Percentiles rank a stretch among this genome's conserved stretches.
Conservation (phyloP, 108 stramenopile species). For the Skeletonema potamos region DNA sequence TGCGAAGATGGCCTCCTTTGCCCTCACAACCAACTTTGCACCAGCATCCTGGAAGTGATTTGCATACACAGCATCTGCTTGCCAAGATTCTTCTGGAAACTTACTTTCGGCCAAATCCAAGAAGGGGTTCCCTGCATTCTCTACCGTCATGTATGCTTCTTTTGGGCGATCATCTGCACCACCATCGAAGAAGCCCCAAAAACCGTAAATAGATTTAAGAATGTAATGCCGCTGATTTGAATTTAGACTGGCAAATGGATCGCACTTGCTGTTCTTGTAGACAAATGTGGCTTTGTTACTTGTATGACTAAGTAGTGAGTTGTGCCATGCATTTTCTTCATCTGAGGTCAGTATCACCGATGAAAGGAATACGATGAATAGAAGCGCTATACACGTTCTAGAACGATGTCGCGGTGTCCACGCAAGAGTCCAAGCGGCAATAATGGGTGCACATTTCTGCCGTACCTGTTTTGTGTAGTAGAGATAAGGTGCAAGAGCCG, state of each 20-base stretch:
- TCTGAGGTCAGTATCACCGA: constrained; percentile 8
- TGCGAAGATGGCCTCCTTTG: constrained; percentile 72
- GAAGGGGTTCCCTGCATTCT: constrained; percentile 43
- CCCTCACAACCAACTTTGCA: constrained; percentile 60
- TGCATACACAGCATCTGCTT: constrained; percentile 85
- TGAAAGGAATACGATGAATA: constrained; percentile 19
- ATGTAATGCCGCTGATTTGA: constrained; percentile 19
- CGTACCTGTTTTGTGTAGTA: background rate
- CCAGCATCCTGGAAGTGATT: constrained; percentile 81
- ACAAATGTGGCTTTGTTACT: background rate
- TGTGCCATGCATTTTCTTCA: constrained; percentile 14
- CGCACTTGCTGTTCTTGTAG: constrained; percentile 10
- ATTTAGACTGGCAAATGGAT: constrained; percentile 16
- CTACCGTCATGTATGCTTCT: constrained; percentile 51
- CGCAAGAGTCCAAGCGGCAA: constrained; percentile 7
- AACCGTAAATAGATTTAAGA: constrained; percentile 35
- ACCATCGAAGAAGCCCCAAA: constrained; percentile 84
- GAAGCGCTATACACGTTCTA: constrained; percentile 14
- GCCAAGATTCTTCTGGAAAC: constrained; percentile 81
- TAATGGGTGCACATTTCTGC: background rate
- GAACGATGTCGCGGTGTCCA: constrained; percentile 31
- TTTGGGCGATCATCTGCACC: constrained; percentile 67
- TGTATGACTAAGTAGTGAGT: constrained; percentile 1
- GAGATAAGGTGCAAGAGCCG: background rate
- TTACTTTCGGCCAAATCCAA: constrained; percentile 68